Evolutionary conservation across 1,139 yeast species (phyloP), one percentile per base, ranked within the genome.

Genomic region (Pichia sp.): DNA sequence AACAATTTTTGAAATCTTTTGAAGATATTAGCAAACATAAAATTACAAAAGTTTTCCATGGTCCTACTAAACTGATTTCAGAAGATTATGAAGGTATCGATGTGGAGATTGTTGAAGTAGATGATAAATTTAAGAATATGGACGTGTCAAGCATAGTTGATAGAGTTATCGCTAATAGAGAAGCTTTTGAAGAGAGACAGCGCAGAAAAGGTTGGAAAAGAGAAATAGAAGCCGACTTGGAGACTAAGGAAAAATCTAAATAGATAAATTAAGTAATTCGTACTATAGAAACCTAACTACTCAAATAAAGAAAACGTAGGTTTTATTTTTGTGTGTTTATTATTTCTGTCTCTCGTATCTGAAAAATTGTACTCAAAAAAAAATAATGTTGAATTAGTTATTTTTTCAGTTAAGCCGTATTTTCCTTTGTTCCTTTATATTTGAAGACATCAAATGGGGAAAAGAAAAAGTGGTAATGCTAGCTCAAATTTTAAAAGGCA

Each of bases 111-210:
- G 24, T 28, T 9, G 28, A 12, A 5, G 34, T 42, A 14, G 12
- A 28, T 10, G 33, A n/a, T 10, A 24, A n/a, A n/a, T 39, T 21
- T 17, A 22, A 28, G 48, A 63, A 70, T 38, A 71, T 83, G 61
- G 73, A 77, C 42, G 78, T 89, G 3, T 74, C 70, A 45, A 72
- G 73, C 39, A 82, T 84, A 49, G 88, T 83, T 14, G 67, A 72
- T 44, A 68, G 94, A 34, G 91, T 84, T 10, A 67, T 84, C 53
- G 64, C 66, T 37, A 77, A 80, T 58, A 71, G 83, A 49, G 71
- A 69, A 41, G 77, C 78, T 14, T 84, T 79, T 56, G 91, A 83
- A 59, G 93, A 81, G 51, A 74, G 94, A 52, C 94, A 84, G 60
- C 68, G 78, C 49, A 74, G 75, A 49, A 84, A 84, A 63, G 91